phyloP scores from a whole-genome alignment of 2,329 filamentous ascomycete genomes.

The Alternaria sp. region DNA sequence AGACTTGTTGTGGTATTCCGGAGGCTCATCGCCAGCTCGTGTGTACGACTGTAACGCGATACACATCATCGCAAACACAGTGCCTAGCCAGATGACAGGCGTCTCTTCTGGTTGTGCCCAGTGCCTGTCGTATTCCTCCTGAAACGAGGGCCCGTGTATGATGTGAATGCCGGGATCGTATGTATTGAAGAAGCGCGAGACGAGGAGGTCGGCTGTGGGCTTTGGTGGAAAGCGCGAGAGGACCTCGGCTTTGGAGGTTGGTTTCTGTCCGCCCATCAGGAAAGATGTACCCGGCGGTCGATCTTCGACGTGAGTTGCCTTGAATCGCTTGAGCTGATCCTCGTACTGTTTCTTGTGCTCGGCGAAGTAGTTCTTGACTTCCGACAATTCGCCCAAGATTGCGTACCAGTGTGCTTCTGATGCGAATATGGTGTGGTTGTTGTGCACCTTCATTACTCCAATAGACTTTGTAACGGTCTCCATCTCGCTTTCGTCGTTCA shows the following conservation, averaged over 20 bases:
- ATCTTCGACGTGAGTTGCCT: slow-evolving; percentile 66
- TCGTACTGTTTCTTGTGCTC: slow-evolving; percentile 89
- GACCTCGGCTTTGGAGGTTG: slow-evolving; percentile 76
- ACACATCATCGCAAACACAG: slow-evolving; percentile 78
- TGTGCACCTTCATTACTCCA: slow-evolving; percentile 61
- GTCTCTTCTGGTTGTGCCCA: slow-evolving; percentile 77
- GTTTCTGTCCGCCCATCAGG: slow-evolving; percentile 73
- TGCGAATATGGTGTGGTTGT: slow-evolving; percentile 56
- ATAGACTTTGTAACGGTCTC: slow-evolving; percentile 59
- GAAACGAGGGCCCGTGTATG: slow-evolving; percentile 76
- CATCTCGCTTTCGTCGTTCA: slow-evolving; percentile 68
- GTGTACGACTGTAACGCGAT: slow-evolving; percentile 80
- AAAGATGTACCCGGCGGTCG: slow-evolving; percentile 73
- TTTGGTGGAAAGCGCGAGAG: slow-evolving; percentile 81
- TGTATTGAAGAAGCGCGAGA: slow-evolving; percentile 90
- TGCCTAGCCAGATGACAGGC: slow-evolving; percentile 77
- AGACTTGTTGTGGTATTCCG: slow-evolving; percentile 74
- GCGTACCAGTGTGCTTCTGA: slow-evolving; percentile 62
- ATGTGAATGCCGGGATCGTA: slow-evolving; percentile 67
- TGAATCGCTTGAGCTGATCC: slow-evolving; percentile 77
- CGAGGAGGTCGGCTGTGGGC: slow-evolving; percentile 80
- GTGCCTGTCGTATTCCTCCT: slow-evolving; percentile 67
- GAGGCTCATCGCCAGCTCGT: slow-evolving; percentile 78
- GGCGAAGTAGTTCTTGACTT: slow-evolving; percentile 90
- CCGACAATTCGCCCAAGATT: slow-evolving; percentile 70